Evolutionary conservation across 805 yeast genomes (phyloP), one percentile per base, ranked within the genome.

Genomic region (Kurtzmaniella cleridarum): DNA sequence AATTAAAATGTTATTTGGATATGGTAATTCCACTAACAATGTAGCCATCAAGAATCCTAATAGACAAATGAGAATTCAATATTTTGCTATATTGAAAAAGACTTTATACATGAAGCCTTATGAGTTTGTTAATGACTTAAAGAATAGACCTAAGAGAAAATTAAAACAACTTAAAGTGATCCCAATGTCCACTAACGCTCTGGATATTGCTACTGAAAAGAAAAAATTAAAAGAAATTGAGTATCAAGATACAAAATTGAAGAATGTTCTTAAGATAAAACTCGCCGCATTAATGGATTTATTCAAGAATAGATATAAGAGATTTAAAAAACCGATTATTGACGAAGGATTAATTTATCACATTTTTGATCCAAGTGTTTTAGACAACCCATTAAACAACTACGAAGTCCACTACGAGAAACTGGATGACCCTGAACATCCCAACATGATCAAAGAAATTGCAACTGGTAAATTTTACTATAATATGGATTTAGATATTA

Each of bases 401-500:
- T 69, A 69, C 38, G 71, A 66, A 37, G 62, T 66, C 1, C 47
- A 62, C 20, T 69, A 68, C 38, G 72, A 72, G 14, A 76, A 73
- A 43, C 57, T 70, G 3, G 76, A 74, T 3, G 72, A 66, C 29
- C 57, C 59, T 1, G 53, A 53, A 15, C 66, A 65, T 42, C 79
- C 78, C 31, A 80, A 85, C 45, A 84, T 79, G 91, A 86, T 93
- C 48, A 60, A 79, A n/a, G 97, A 93, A 51, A 69, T 76, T 9
- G 60, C 79, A 0, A 83, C 95, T 0, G 95, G 93, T 3, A 77
- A 76, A 40, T 72, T 69, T 46, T 91, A 71, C 54, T 75, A 71
- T 64, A 93, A 93, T 50, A 93, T 93, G 85, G 98, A 93, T 53
- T 66, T 93, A 39, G 98, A 93, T 54, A 81, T 89, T 13, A 78